phyloP scores from a whole-genome alignment of 805 yeast species.

The Hanseniaspora meyeri region DNA sequence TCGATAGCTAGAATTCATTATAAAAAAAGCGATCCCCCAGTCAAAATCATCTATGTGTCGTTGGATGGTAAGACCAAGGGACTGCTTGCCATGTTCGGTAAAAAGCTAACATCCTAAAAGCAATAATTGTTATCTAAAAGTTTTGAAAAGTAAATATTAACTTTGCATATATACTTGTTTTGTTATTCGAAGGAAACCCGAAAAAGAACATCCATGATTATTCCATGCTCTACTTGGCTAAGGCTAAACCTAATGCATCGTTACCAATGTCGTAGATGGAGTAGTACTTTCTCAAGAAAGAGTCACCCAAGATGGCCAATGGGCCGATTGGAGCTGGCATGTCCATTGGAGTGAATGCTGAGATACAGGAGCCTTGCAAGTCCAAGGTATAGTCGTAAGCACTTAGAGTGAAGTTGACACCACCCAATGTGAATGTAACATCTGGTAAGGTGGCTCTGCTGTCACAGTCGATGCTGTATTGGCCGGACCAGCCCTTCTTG shows the following conservation, averaged over 20 bases:
- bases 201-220: not conserved
- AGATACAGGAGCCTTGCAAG: slow-evolving; percentile 87
- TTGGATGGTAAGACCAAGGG: slow-evolving; percentile 40
- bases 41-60: slow-evolving; percentile 34
- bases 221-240: slow-evolving; percentile 38
- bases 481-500: slow-evolving; percentile 93
- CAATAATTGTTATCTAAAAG: too few relatives aligned
- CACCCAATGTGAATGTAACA: slow-evolving; percentile 77
- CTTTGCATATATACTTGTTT: not conserved
- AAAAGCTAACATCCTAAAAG: slow-evolving; percentile 22
- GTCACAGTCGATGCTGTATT: slow-evolving; percentile 85
- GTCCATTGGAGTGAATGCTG: slow-evolving; percentile 94
- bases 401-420: slow-evolving; percentile 79
- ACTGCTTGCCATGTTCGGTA: slow-evolving; percentile 50
- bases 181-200: not conserved
- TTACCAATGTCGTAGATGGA: slow-evolving; percentile 84
- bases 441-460: slow-evolving; percentile 78
- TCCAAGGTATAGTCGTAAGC: slow-evolving; percentile 91
- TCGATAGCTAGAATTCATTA: slow-evolving; percentile 33
- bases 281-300: slow-evolving; percentile 90
- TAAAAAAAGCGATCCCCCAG: slow-evolving; percentile 36
- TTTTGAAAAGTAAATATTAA: too few relatives aligned
- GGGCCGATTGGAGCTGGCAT: slow-evolving; percentile 96
- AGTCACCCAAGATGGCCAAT: slow-evolving; percentile 90
- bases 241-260: slow-evolving; percentile 90